Conservation (phyloP, 2,329 filamentous ascomycete genomes). For the Rosellinia necatrix region DNA sequence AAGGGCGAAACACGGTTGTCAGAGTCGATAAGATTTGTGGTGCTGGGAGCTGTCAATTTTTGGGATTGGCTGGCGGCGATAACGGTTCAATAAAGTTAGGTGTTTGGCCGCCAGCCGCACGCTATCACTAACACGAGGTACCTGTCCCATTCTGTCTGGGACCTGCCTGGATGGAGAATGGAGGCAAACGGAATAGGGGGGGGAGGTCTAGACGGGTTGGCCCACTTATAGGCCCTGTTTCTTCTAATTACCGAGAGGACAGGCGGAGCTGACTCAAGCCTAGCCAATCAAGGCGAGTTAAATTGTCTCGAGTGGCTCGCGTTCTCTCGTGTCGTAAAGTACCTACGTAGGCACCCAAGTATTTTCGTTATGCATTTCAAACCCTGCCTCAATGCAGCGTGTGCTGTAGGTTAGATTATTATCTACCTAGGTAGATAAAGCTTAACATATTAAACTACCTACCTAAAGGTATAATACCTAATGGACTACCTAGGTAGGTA, state of each 20-base stretch:
- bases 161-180: neutral
- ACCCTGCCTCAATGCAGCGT: slow-evolving; percentile 2
- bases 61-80: slow-evolving; percentile 1
- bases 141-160: neutral
- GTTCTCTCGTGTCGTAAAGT: too few relatives aligned
- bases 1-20: slow-evolving; percentile 21
- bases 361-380: neutral
- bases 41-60: slow-evolving; percentile 10
- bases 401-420: too few relatives aligned
- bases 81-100: neutral
- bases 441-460: too few relatives aligned
- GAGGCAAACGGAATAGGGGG: slow-evolving; percentile 3
- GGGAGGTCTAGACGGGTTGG: slow-evolving; percentile 2
- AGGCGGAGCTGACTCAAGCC: slow-evolving; percentile 3
- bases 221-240: slow-evolving; percentile 5
- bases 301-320: neutral
- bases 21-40: slow-evolving; percentile 28
- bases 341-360: too few relatives aligned
- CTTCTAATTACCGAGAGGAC: neutral
- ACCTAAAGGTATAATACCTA: too few relatives aligned
- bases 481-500: too few relatives aligned
- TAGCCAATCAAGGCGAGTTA: slow-evolving; percentile 10
- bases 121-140: slow-evolving; percentile 6
- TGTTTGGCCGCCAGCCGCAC: slow-evolving; percentile 1
- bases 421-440: too few relatives aligned